Evolutionary conservation across 257 asterid genomes (phyloP), one percentile per base, ranked within the genome.

Genomic region (Verbascum thapsus): DNA sequence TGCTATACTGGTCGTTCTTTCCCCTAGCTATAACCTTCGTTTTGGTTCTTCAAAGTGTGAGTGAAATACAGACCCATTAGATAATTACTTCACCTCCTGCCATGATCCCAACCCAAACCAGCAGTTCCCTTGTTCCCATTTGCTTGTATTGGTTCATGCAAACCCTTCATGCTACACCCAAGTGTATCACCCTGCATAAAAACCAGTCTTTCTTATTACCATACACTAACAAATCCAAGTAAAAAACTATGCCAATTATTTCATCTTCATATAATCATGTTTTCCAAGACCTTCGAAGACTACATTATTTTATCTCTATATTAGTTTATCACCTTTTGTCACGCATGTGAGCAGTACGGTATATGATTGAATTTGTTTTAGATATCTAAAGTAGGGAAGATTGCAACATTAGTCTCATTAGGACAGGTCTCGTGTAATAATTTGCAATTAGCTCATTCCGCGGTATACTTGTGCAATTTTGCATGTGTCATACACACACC

Each of bases 101-200:
- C 72, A 49, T 76, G 70, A 61, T 73, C 72, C 94, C 94, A 91
- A 50, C 98, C 96, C 75, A 91, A 54, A 53, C 98, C 96, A 53
- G 98, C 95, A 77, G 77, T 81, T 52, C 98, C 98, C 67, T 81
- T 88, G 80, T 88, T 88, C 54, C 96, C 96, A 32, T 62, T 67
- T 26, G 95, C 88, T 71, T 71, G 84, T 47, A 91, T 61, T 38
- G 96, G 98, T 72, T 88, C 96, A 12, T 74, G 74, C 77, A 91
- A 72, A 4, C 96, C 98, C 66, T 78, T 86, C 55, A 71, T 69
- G 76, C 84, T 78, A 60, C 68, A 32, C 3, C 96, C 96, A 49
- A 91, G 96, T 55, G 90, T 77, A 75, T 85, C 94, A 7, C 96
- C 96, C 96, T 88, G 80, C 12, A 73, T 35, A 43, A 48, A 63